These are phyloP conservation scores for Papiliotrema fonsecae DNA, from an alignment of 1,284 basidiomycete genomes.

Conservation along the genomic window DNA sequence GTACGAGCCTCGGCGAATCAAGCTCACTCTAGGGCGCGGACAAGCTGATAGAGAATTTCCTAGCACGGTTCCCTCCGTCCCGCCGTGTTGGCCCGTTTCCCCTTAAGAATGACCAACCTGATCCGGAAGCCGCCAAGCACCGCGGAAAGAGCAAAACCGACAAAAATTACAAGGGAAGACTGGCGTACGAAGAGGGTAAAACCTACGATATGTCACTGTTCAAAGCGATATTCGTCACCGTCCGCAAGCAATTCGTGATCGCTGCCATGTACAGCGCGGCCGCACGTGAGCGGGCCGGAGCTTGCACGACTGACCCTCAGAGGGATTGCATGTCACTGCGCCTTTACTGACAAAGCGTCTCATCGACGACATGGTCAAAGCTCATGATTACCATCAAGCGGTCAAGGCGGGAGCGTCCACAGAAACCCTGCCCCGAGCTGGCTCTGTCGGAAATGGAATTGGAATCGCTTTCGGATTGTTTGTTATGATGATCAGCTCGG, in stretches of 20 bases:
- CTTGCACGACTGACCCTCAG: conserved; percentile 3
- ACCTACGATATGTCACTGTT: conserved; percentile 59
- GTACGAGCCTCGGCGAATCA: conserved; percentile 9
- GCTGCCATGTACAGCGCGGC: neutral
- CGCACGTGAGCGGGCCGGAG: no score
- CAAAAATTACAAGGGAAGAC: conserved; percentile 11
- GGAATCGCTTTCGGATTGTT: conserved; percentile 11
- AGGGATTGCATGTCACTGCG: conserved; percentile 6
- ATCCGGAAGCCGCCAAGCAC: neutral
- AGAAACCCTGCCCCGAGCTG: neutral
- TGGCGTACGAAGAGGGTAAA: conserved; percentile 15
- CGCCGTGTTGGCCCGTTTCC: neutral
- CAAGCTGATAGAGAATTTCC: conserved; percentile 9
- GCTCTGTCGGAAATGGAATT: conserved; percentile 12
- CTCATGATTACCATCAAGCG: conserved; percentile 6
- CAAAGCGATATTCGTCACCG: conserved; percentile 33
- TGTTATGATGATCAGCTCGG: conserved; percentile 7
- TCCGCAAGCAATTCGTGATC: neutral
- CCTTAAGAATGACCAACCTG: neutral
- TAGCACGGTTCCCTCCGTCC: conserved; percentile 11
- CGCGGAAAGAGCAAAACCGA: conserved; percentile 7
- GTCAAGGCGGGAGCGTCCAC: neutral
- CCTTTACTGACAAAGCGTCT: conserved; percentile 13
- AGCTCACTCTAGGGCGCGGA: conserved; percentile 2
- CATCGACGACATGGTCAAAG: conserved; percentile 7